Evolutionary conservation across 1,139 yeast genomes (phyloP), one percentile per base, ranked within the genome.

Genomic region (Yamadazyma sp.): DNA sequence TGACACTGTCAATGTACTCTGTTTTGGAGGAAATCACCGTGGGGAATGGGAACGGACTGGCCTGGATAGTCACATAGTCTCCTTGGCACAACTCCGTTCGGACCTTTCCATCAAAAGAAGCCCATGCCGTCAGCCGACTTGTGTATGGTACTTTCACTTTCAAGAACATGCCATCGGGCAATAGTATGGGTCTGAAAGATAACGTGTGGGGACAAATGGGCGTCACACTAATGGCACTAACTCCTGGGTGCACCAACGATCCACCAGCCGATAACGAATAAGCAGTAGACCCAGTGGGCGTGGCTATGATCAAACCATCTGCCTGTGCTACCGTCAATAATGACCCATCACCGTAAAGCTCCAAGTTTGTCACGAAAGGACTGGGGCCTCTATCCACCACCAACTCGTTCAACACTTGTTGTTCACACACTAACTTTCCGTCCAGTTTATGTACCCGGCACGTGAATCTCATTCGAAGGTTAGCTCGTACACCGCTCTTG

Each of bases 261-360:
- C 96, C 96, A 12, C 96, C 96, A 0, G 96, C 96, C 29, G 94
- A 83, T 27, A 88, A 66, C 0, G 95, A 86, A 57, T 88, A 88
- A 0, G 96, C 96, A 0, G 96, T 88, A 2, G 95, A 86, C 0
- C 96, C 96, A 0, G 96, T 88, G 4, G 96, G 96, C 0, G 96
- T 87, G 0, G 95, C 94, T 28, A 88, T 73, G 42, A 88, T 87
- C 22, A 88, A 62, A 0, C 96, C 96, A 58, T 88, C 96, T 0
- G 96, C 95, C 56, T 87, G 96, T 0, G 92, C 95, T 13, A 86
- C 83, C 0, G 96, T 87, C 40, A 87, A 66, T 28, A 87, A 63
- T 2, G 85, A 76, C 13, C 86, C 88, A 55, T 87, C 92, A 4
- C 95, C 95, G 50, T 83, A 87, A 20, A 87, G 61, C 53, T 87